Evolutionary conservation across 2,329 filamentous ascomycete genomes (phyloP).

Genomic region (Thelonectria olida): DNA sequence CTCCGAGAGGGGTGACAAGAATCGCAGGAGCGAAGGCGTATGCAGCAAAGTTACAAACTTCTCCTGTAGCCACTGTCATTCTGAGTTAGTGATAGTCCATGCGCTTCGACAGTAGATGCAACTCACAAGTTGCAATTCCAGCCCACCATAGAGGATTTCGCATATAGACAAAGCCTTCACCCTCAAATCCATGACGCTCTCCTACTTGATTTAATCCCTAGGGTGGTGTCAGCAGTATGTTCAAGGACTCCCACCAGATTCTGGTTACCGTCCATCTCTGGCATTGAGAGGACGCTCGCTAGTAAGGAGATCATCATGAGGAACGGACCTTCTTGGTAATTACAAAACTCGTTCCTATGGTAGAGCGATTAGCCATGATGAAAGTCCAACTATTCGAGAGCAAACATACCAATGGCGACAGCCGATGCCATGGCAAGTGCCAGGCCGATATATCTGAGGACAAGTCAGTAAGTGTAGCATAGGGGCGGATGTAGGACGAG

Average conservation of each 20-base stretch:
- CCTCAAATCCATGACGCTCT: constrained; percentile 93
- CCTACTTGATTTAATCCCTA: constrained; percentile 91
- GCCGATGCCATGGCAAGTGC: constrained; percentile 79
- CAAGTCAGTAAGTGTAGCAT: constrained; percentile 27
- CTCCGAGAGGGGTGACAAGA: constrained; percentile 92
- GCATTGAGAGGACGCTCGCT: background rate
- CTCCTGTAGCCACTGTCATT: constrained; percentile 82
- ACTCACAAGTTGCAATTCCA: constrained; percentile 86
- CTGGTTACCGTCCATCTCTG: background rate
- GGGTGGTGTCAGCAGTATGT: constrained; percentile 20
- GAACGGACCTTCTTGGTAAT: constrained; percentile 92
- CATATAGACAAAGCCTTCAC: constrained; percentile 93
- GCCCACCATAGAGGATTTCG: constrained; percentile 98
- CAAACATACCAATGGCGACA: constrained; percentile 75
- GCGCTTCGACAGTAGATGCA: background rate
- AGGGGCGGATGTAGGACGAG: constrained; percentile 4
- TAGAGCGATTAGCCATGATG: constrained; percentile 31
- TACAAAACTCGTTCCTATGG: constrained; percentile 89
- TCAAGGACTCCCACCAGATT: background rate
- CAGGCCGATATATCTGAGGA: constrained; percentile 76
- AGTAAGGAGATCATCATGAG: background rate
- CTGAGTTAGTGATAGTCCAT: constrained; percentile 30
- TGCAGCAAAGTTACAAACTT: constrained; percentile 96
- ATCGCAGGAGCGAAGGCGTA: constrained; percentile 99
- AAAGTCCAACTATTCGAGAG: constrained; percentile 3